Conservation (phyloP, 2,329 filamentous ascomycete species). For the Xylaria sp. region DNA sequence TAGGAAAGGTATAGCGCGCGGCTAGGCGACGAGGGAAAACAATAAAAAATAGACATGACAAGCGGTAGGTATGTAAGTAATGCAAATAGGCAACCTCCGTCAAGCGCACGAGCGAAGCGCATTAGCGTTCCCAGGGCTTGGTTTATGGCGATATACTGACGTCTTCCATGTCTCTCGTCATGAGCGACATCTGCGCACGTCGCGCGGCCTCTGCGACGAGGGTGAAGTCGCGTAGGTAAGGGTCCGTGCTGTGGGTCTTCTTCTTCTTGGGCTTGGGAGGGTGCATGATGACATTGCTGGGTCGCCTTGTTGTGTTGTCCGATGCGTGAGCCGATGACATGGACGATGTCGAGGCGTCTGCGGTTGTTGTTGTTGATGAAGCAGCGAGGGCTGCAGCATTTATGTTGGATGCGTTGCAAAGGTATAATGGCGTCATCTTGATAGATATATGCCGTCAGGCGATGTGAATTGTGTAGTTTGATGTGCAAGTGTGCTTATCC, state of each 20-base stretch:
- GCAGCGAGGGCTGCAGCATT: conserved; percentile 2
- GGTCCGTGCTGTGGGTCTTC: conserved; percentile 49
- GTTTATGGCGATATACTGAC: conserved; percentile 59
- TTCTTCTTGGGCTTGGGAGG: conserved; percentile 35
- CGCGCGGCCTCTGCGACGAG: conserved; percentile 93
- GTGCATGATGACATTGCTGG: conserved; percentile 33
- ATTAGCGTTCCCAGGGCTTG: not conserved
- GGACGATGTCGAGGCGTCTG: conserved; percentile 17
- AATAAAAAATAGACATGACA: too few species aligned
- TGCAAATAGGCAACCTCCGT: conserved; percentile 4
- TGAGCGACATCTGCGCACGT: conserved; percentile 85
- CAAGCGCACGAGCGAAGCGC: conserved; percentile 2
- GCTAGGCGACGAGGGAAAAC: not conserved
- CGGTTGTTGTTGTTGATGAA: not conserved
- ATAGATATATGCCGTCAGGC: not conserved
- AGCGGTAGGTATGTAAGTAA: not conserved
- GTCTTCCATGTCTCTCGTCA: conserved; percentile 85
- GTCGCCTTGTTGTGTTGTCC: conserved; percentile 26
- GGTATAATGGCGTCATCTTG: conserved; percentile 27
- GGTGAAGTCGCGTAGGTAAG: conserved; percentile 79
- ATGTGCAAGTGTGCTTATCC: not conserved
- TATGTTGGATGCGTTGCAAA: conserved; percentile 13
- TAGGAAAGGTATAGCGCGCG: conserved; percentile 5
- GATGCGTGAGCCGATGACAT: conserved; percentile 20
- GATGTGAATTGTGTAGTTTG: not conserved